Evolutionary conservation across 768 basidiomycete species (phyloP).

Genomic region (Cystofilobasidium capitatum): DNA sequence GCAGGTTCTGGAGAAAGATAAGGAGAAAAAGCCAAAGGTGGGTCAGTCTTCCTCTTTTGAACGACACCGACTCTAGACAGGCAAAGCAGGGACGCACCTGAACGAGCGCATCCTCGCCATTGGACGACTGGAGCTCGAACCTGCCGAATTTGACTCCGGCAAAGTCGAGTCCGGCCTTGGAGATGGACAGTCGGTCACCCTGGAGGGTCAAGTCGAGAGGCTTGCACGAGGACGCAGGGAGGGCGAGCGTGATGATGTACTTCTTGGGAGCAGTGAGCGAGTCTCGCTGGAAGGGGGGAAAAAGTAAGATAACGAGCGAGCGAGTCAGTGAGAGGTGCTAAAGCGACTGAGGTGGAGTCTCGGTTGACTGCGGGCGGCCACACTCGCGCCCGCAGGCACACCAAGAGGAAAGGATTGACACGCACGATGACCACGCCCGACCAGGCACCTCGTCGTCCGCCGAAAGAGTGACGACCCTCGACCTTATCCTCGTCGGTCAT

Average conservation of each 20-base stretch:
- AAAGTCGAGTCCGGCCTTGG: conserved; percentile 3
- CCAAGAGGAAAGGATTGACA: neutral
- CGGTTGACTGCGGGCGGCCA: neutral
- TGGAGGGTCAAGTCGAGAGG: conserved; percentile 15
- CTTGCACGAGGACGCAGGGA: neutral
- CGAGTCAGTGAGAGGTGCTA: neutral
- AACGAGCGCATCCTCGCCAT: conserved; percentile 3
- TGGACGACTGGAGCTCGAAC: conserved; percentile 9
- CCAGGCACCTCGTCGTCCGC: too few species aligned
- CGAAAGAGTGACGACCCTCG: neutral
- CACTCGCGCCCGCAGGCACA: neutral
- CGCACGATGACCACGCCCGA: conserved; percentile 2
- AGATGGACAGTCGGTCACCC: conserved; percentile 6
- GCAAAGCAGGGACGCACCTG: neutral
- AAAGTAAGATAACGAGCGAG: too few species aligned
- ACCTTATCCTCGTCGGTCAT: neutral
- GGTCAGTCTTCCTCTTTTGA: too few species aligned
- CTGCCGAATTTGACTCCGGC: conserved; percentile 5
- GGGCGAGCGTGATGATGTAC: conserved; percentile 16
- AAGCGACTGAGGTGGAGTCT: neutral
- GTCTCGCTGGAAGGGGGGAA: too few species aligned
- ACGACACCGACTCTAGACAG: neutral
- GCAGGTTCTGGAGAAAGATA: conserved; percentile 7
- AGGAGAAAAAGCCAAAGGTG: neutral
- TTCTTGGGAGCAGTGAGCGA: neutral